Base-by-base conservation (phyloP, 2,329 filamentous ascomycete genomes). In the Kalmusia sp. region DNA sequence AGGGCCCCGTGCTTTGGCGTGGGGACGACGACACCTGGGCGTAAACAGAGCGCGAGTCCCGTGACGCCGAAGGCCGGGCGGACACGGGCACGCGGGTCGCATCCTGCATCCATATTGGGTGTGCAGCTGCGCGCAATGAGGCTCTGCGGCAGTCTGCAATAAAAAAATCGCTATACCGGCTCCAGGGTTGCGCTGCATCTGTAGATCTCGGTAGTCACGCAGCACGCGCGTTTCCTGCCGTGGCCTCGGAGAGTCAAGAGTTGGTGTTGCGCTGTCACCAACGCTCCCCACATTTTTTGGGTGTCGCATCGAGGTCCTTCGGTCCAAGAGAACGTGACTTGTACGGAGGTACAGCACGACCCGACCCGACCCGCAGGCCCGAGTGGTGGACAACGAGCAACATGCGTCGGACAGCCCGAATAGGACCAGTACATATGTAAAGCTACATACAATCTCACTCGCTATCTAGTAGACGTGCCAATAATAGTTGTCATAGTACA, bases 41-140 rank as follows among this genome's bases (percentile, higher is more conserved):
- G 7, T 24, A 40, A 25, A 15, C 38, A 12, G 14, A 33, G 37
- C 27, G 3, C 2, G 4, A 7, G 17, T 37, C 31, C 43, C 22
- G 43, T 28, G 37, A 35, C 37, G 38, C 37, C 37, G 47, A 33
- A 25, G n/a, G 41, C 41, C 41, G 41, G 28, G 21, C 39, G 39
- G 25, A 15, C 25, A 15, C 9, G 3, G 30, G 15, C 30, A 33
- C 34, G n/a, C n/a, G n/a, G n/a, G n/a, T n/a, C n/a, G n/a, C n/a
- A n/a, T n/a, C n/a, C n/a, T n/a, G n/a, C n/a, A n/a, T n/a, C n/a
- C n/a, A n/a, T n/a, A 19, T 37, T 9, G 2, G 15, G 19, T 37
- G 12, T 57, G 45, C 52, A 54, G 51, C 57, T 54, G 55, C 40
- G 51, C 48, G 45, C 49, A 31, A 39, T 62, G 62, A 63, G 62